These are phyloP conservation scores for Candida frijolesensis DNA, from an alignment of 1,139 yeast species.

Conservation along the genomic window DNA sequence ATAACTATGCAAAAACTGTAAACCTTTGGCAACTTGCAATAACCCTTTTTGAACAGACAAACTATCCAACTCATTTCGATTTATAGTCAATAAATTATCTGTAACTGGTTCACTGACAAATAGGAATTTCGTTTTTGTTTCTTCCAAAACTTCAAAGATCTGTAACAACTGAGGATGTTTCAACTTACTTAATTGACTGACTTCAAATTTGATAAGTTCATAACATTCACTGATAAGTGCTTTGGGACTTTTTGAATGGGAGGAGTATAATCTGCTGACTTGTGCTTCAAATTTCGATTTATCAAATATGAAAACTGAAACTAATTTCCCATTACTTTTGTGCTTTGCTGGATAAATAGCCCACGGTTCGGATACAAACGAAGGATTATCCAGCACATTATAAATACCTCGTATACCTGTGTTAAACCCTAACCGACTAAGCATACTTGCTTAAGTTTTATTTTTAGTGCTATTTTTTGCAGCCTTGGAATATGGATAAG, in stretches of 20 bases:
- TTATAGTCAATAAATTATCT: slow-evolving; percentile 56
- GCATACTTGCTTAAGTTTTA: slow-evolving; percentile 8
- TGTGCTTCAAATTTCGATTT: slow-evolving; percentile 71
- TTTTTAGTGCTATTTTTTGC: not conserved
- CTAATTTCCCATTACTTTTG: slow-evolving; percentile 56
- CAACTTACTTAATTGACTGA: slow-evolving; percentile 71
- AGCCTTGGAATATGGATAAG: not conserved
- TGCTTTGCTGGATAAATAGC: slow-evolving; percentile 79
- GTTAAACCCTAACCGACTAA: slow-evolving; percentile 41
- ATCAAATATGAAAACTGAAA: slow-evolving; percentile 86
- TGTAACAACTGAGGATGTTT: slow-evolving; percentile 88
- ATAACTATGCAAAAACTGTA: slow-evolving; percentile 78
- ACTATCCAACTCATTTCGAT: slow-evolving; percentile 53
- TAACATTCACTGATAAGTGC: slow-evolving; percentile 42
- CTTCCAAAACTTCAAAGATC: slow-evolving; percentile 85
- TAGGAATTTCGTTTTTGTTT: slow-evolving; percentile 71
- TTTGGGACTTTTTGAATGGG: slow-evolving; percentile 40
- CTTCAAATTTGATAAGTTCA: slow-evolving; percentile 49
- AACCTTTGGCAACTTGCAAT: slow-evolving; percentile 73
- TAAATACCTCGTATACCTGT: slow-evolving; percentile 76
- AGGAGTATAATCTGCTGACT: slow-evolving; percentile 53
- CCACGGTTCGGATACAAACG: slow-evolving; percentile 86
- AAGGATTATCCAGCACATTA: slow-evolving; percentile 70
- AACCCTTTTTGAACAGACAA: slow-evolving; percentile 84
- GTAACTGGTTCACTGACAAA: slow-evolving; percentile 85